phyloP scores from a whole-genome alignment of 345 rosid species.

The Acer negundo region DNA sequence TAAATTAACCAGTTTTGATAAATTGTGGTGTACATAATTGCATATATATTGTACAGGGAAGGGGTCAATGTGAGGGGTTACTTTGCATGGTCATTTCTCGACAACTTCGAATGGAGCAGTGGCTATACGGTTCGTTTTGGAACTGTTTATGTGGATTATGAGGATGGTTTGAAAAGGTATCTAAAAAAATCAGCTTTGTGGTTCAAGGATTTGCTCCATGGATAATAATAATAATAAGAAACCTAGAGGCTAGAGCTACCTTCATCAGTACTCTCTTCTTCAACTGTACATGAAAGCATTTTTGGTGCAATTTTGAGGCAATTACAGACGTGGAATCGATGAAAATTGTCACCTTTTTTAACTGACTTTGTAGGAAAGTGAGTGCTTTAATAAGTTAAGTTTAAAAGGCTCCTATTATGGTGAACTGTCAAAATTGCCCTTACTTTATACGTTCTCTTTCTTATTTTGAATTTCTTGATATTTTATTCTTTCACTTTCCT shows the following conservation, averaged over 20 bases:
- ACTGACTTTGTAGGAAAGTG: too few relatives aligned
- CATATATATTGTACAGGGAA: neutral
- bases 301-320: neutral
- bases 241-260: too few relatives aligned
- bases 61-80: neutral
- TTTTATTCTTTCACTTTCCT: too few relatives aligned
- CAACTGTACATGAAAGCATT: neutral
- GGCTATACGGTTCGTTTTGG: conserved; percentile 12
- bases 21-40: too few relatives aligned
- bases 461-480: too few relatives aligned
- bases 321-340: too few relatives aligned
- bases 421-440: too few relatives aligned
- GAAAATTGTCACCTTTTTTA: too few relatives aligned
- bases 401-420: too few relatives aligned
- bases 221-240: neutral
- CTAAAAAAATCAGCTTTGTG: neutral
- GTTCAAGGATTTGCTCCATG: neutral
- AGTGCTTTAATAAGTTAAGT: too few relatives aligned
- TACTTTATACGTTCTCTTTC: too few relatives aligned
- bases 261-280: too few relatives aligned
- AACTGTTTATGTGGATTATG: conserved; percentile 2
- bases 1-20: neutral
- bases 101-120: conserved; percentile 8
- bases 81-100: conserved; percentile 12
- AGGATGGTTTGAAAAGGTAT: conserved; percentile 11